Evolutionary conservation across 164 flowering plant species (phyloP).

Genomic region (Nelumbo lutea): DNA sequence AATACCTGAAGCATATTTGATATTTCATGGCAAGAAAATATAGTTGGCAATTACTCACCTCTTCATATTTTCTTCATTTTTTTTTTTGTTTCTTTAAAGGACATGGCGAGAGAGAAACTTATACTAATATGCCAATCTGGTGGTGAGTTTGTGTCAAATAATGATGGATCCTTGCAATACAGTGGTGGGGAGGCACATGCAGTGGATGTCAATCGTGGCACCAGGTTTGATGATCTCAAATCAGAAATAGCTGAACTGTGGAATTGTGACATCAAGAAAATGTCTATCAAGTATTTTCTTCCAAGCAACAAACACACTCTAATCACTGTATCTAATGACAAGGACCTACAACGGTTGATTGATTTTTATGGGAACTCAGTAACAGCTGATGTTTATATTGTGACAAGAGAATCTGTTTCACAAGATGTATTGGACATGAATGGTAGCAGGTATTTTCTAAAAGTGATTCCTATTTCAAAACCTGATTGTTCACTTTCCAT

Average conservation of each 20-base stretch:
- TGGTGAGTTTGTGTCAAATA: conserved; percentile 55
- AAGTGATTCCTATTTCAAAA: conserved; percentile 1
- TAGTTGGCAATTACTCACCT: neutral
- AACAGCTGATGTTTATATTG: conserved; percentile 59
- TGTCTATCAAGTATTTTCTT: conserved; percentile 71
- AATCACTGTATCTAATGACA: conserved; percentile 53
- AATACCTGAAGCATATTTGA: neutral
- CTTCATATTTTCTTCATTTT: neutral
- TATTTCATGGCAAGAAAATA: neutral
- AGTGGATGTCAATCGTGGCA: conserved; percentile 45
- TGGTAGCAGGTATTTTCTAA: conserved; percentile 36
- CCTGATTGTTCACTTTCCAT: neutral
- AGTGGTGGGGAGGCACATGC: conserved; percentile 81
- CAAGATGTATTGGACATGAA: conserved; percentile 22
- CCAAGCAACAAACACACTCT: conserved; percentile 66
- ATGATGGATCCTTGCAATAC: conserved; percentile 62
- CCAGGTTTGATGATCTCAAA: conserved; percentile 55
- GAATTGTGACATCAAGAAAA: conserved; percentile 32
- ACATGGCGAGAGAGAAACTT: conserved; percentile 48
- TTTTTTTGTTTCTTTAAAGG: conserved; percentile 1
- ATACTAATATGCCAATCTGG: conserved; percentile 66
- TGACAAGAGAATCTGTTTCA: conserved; percentile 39
- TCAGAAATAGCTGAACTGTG: conserved; percentile 58
- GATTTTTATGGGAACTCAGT: conserved; percentile 52
- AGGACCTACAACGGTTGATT: conserved; percentile 65